Evolutionary conservation across 768 basidiomycete species (phyloP).

Genomic region (Daedaleopsis nitida): DNA sequence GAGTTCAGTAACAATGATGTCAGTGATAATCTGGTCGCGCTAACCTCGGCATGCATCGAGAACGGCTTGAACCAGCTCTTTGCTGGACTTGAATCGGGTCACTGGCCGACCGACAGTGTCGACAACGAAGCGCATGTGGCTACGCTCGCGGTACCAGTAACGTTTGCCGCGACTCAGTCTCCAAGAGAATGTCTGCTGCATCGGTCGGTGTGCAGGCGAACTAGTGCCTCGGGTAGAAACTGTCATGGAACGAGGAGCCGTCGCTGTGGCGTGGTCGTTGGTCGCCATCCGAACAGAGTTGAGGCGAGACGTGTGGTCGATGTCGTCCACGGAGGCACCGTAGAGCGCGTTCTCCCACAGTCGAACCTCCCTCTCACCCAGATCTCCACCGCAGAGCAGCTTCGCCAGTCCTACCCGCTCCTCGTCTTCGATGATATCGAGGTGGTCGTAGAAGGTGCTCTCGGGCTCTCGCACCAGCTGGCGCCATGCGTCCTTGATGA

Average conservation of each 20-base stretch:
- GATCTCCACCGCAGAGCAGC: constrained; percentile 2
- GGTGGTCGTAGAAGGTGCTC: not conserved
- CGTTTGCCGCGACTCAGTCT: not conserved
- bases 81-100: constrained; percentile 8
- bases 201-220: not conserved
- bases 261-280: no score
- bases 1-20: not conserved
- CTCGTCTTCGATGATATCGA: not conserved
- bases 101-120: constrained; percentile 10
- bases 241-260: no score
- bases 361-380: not conserved
- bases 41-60: constrained; percentile 8
- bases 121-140: constrained; percentile 16
- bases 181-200: constrained; percentile 9
- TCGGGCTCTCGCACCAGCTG: constrained; percentile 4
- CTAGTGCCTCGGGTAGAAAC: no score
- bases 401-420: not conserved
- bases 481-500: constrained; percentile 21
- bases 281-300: no score
- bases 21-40: not conserved
- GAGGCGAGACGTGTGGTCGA: no score
- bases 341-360: not conserved
- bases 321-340: no score
- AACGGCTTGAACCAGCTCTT: constrained; percentile 4
- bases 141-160: constrained; percentile 6